Base-by-base conservation (phyloP, 495 filamentous ascomycete species). In the Xylaria venustula region DNA sequence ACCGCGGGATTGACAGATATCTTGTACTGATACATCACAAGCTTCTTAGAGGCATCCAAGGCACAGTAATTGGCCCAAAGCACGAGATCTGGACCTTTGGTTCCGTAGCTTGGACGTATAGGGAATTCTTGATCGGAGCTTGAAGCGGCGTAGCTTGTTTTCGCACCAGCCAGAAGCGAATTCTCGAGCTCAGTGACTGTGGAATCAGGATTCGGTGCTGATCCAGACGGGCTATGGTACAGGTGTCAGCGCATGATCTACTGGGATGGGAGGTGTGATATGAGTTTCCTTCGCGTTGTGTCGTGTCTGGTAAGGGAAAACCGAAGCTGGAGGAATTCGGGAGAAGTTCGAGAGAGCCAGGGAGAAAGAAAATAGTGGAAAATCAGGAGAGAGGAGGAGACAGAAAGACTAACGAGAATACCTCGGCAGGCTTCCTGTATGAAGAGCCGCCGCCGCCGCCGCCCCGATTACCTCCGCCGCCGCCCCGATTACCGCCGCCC, bases 61-160 rank as follows among this genome's bases (percentile, higher is more conserved):
- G 73, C 60, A 47, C 84, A 75, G 56, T 83, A 82, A 60, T 85
- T 85, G 40, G 83, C 77, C 67, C 75, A 82, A 8, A 85, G 72
- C 30, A 69, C 64, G 14, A 83, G 67, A 14, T 62, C 44, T 28
- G 46, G 61, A 20, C 83, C 83, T 28, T 61, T 62, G n/a, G 75
- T 83, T 23, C 82, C 83, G 65, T 78, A 85, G 3, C 75, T 79
- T n/a, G 84, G 84, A 26, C 83, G 77, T 41, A 67, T 62, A 25
- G 70, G 70, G 45, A 45, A 32, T 14, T 3, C 8, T 15, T 45
- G 32, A 23, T 17, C 8, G 40, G 45, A 8, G 12, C 26, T 45
- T 15, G 45, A 4, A 22, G n/a, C 12, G 17, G 25, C n/a, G 5
- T 44, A 34, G 19, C 36, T 34, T 7, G 40, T n/a, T 1, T n/a